phyloP scores from a whole-genome alignment of 2,329 filamentous ascomycete species.

The Cordyceps cicadae region DNA sequence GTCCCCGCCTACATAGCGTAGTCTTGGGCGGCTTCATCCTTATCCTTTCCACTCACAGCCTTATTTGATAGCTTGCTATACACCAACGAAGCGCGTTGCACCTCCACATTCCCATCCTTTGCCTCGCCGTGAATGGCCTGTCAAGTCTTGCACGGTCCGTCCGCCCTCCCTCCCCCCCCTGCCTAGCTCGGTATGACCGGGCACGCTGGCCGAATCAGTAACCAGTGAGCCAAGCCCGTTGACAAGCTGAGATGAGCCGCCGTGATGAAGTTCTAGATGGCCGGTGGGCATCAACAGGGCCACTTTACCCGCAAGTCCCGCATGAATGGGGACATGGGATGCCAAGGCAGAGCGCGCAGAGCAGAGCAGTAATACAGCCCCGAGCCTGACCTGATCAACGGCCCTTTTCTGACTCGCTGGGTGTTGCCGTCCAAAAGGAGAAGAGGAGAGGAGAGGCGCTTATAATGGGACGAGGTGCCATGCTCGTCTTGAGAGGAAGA shows the following conservation, averaged over 20 bases:
- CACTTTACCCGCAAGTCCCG: not conserved
- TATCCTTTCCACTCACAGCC: not conserved
- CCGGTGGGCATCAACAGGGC: not conserved
- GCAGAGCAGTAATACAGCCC: no score
- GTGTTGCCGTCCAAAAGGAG: not conserved
- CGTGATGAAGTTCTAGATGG: not conserved
- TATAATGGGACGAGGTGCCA: not conserved
- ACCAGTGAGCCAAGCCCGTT: not conserved
- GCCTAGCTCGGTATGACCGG: not conserved
- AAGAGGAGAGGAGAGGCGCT: not conserved
- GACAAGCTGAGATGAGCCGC: not conserved
- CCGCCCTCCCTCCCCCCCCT: no score
- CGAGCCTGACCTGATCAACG: no score
- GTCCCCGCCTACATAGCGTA: not conserved
- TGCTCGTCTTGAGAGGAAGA: not conserved
- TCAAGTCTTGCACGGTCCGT: not conserved
- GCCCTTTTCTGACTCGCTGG: not conserved
- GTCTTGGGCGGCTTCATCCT: not conserved
- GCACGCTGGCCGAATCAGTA: not conserved
- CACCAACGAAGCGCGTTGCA: not conserved
- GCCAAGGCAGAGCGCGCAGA: not conserved
- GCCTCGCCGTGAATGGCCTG: not conserved
- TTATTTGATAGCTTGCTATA: not conserved
- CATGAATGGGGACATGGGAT: not conserved
- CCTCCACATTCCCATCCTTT: not conserved